Base-by-base conservation (phyloP, 2,329 filamentous ascomycete genomes). In the Bretziella fagacearum region DNA sequence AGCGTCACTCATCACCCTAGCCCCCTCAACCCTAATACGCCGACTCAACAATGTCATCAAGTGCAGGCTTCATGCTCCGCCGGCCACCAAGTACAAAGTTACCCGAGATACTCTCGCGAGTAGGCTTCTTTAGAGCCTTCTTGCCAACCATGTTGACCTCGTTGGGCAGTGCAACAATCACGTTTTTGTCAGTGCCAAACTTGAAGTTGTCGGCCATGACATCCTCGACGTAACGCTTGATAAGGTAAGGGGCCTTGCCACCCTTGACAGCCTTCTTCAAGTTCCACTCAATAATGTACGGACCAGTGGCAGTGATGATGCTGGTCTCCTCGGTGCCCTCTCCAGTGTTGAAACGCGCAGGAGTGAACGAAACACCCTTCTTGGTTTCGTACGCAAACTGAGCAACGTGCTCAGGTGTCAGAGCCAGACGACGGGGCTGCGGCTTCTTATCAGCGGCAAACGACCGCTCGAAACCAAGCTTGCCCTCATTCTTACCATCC, bases 181-280 rank as follows among this genome's bases (percentile, higher is more conserved):
- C 85, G 57, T 95, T 95, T 74, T 94, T 93, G 63, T 98, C 91
- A 4, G 81, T 87, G 40, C 89, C 89, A 58, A 86, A 98, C 57
- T 91, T 86, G 77, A 98, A 98, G 61, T 98, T 93, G 61, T 98
- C 91, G 3, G 91, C 91, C 70, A 93, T 95, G 59, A 98, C 86
- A 53, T 93, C 82, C 57, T 98, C 91, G 1, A 77, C 73, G 60
- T 98, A 98, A 13, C 91, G 81, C 70, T 96, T 95, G 70, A 98
- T 96, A 55, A 79, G 83, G 66, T 98, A 98, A 0, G 89, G 81
- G 51, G 91, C 82, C 63, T 87, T 91, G 53, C 73, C 74, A 45
- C 84, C 84, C 18, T 71, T 71, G 11, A 95, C 63, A 1, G 96
- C 73, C 68, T 93, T 93, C 71, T 86, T 91, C 62, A 98, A 63